Base-by-base conservation (phyloP, 345 rosid species). In the Streptanthus diversifolius region DNA sequence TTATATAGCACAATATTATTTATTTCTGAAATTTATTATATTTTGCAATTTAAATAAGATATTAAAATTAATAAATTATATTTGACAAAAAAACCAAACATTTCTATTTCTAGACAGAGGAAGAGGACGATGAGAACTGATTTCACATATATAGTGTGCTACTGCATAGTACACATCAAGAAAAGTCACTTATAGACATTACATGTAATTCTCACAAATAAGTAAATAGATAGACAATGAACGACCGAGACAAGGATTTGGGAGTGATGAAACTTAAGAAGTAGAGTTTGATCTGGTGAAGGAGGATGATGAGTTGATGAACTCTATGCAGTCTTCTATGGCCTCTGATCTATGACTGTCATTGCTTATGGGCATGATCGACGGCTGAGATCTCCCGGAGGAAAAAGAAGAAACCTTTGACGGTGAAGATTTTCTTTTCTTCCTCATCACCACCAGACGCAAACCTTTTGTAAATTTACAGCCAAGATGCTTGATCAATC, bases 261-360 rank as follows among this genome's bases (percentile, higher is more conserved):
- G 12, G 24, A 55, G 13, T 66, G 33, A 67, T 49, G 43, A 61
- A 68, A 69, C 36, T 76, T 35, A 76, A 54, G 53, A 61, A 27
- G 76, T 74, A 53, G 93, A 83, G 48, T 78, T 83, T 33, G 90
- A 88, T 79, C 89, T 77, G 8, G 88, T 80, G 57, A 84, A 66
- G 41, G 88, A 83, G 25, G 91, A 79, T 11, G 96, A 85, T 3
- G 91, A 78, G 79, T 90, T 85, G 70, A 92, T 88, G 82, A 90
- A 92, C 80, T 88, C 70, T 32, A 92, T 90, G 76, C 98, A 92
- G 62, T 88, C 96, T 68, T 90, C 86, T 19, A 92, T 86, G 24
- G 92, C 91, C 74, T 89, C 88, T 64, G 72, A 79, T 77, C 88
- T 82, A 45, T 83, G 86, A 47, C 81, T 70, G 66, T 92, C 98